These are phyloP conservation scores for Syzygium syzygioides DNA, from an alignment of 441 rosid genomes.

Conservation along the genomic window DNA sequence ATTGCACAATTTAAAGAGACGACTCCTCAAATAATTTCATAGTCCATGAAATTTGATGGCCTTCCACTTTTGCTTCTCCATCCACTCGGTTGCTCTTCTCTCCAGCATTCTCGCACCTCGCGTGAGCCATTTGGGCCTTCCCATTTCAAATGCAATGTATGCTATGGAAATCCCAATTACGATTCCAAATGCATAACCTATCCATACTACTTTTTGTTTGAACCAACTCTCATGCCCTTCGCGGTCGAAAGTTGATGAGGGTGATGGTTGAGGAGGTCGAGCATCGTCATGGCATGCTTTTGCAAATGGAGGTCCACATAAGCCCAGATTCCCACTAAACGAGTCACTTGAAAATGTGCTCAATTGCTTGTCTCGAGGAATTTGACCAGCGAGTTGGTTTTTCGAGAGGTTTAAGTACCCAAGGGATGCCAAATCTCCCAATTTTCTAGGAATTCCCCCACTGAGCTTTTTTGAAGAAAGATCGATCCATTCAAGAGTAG, in stretches of 20 bases:
- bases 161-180: not conserved
- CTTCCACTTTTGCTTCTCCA: not conserved
- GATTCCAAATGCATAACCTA: not conserved
- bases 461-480: not conserved
- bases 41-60: not conserved
- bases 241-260: accelerated
- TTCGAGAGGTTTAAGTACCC: not conserved
- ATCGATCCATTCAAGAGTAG: not conserved
- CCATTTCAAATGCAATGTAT: not conserved
- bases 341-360: accelerated
- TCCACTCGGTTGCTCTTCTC: accelerated
- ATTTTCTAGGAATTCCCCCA: accelerated
- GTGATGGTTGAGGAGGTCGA: not conserved
- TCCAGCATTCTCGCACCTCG: not conserved
- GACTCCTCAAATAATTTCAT: not conserved
- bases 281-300: not conserved
- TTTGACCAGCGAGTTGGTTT: accelerated
- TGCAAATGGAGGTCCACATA: not conserved
- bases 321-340: accelerated
- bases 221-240: not conserved
- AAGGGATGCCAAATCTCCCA: not conserved
- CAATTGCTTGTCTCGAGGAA: accelerated
- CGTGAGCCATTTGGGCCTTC: accelerated
- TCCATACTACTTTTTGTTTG: not conserved
- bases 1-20: not conserved